phyloP scores from a whole-genome alignment of 2,329 filamentous ascomycete species.

The Penicillium sp. region DNA sequence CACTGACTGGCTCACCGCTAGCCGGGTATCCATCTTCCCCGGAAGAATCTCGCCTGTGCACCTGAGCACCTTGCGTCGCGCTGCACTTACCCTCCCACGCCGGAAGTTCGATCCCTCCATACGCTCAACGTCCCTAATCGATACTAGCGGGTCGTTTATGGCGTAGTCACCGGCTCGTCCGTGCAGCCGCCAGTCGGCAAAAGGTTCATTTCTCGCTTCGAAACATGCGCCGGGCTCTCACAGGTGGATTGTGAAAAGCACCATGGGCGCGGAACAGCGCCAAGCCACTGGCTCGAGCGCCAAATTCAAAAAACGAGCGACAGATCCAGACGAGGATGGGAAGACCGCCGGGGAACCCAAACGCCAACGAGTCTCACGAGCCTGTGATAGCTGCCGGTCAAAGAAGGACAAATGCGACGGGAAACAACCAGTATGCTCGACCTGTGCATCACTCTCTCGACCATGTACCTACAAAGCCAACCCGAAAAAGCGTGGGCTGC shows the following conservation, averaged over 20 bases:
- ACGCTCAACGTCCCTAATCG: background rate
- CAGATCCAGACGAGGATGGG: constrained; percentile 32
- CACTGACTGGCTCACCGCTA: constrained; percentile 21
- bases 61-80: background rate
- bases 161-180: constrained; percentile 13
- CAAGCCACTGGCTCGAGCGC: constrained; percentile 31
- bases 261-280: constrained; percentile 36
- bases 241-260: constrained; percentile 29
- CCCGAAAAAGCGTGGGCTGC: constrained; percentile 74
- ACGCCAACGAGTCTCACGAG: constrained; percentile 66
- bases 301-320: constrained; percentile 34
- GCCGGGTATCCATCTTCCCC: constrained; percentile 17
- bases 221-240: constrained; percentile 30
- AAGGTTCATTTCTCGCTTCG: constrained; percentile 29
- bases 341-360: constrained; percentile 47
- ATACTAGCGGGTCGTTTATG: constrained; percentile 14
- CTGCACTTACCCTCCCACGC: constrained; percentile 1
- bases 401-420: constrained; percentile 75
- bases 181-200: constrained; percentile 28
- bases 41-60: constrained; percentile 9
- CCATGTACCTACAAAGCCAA: constrained; percentile 71
- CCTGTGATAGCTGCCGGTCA: constrained; percentile 68
- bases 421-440: constrained; percentile 64
- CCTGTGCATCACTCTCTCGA: constrained; percentile 64
- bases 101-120: background rate